Evolutionary conservation across 2,329 filamentous ascomycete species (phyloP).

Genomic region (Colletotrichum eremochloae): DNA sequence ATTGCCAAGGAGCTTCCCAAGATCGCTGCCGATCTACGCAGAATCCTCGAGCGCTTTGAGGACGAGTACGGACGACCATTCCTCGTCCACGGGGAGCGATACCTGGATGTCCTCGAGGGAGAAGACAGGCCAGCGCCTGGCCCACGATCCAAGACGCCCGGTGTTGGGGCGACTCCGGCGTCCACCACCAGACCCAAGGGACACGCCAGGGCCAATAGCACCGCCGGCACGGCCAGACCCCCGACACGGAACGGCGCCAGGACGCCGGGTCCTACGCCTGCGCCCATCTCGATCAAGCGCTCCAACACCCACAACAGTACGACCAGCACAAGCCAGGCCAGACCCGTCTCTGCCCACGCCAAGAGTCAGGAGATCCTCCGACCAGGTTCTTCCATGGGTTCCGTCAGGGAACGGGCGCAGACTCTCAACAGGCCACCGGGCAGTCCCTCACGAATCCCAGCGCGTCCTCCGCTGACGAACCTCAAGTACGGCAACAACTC

Average conservation of each 20-base stretch:
- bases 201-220: constrained; percentile 55
- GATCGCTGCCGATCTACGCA: constrained; percentile 85
- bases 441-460: constrained; percentile 78
- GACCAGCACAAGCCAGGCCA: constrained; percentile 41
- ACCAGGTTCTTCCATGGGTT: constrained; percentile 39
- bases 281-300: constrained; percentile 48
- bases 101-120: constrained; percentile 85
- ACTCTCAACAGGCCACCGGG: constrained; percentile 50
- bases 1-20: constrained; percentile 97
- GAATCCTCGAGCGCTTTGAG: constrained; percentile 88
- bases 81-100: constrained; percentile 91
- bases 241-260: constrained; percentile 53
- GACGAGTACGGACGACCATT: constrained; percentile 95
- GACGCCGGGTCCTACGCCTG: constrained; percentile 65
- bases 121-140: constrained; percentile 66
- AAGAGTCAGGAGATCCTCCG: constrained; percentile 38
- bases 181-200: constrained; percentile 56
- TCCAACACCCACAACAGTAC: constrained; percentile 43
- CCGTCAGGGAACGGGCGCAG: constrained; percentile 41
- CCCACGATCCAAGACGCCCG: constrained; percentile 81
- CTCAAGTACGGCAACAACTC: constrained; percentile 82
- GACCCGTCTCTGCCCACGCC: constrained; percentile 31
- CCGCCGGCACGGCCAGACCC: constrained; percentile 41
- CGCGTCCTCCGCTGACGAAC: constrained; percentile 76
- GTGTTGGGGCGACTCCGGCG: constrained; percentile 64